Evolutionary conservation across 305 asterid species (phyloP).

Genomic region (Fraxinus paxiana): DNA sequence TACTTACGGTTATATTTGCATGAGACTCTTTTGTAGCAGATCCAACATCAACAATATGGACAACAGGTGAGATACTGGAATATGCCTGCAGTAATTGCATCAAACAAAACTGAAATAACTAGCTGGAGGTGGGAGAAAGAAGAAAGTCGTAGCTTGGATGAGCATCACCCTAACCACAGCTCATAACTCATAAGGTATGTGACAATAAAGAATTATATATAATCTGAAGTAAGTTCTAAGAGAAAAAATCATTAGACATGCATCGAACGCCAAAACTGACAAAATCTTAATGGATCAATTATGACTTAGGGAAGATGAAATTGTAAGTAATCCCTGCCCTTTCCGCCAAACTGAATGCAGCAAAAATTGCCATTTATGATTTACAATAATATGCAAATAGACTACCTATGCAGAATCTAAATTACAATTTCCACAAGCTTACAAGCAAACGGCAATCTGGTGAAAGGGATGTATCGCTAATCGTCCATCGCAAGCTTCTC

Average conservation of each 20-base stretch:
- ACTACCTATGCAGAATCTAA: slow-evolving; percentile 9
- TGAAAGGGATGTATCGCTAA: slow-evolving; percentile 67
- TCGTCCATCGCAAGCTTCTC: slow-evolving; percentile 71
- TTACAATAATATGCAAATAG: background rate
- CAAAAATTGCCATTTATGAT: background rate
- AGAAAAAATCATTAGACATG: background rate
- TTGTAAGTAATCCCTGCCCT: background rate
- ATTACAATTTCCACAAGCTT: slow-evolving; percentile 26
- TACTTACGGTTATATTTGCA: slow-evolving; percentile 78
- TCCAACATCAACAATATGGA: slow-evolving; percentile 86
- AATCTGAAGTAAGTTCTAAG: background rate
- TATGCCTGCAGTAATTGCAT: slow-evolving; percentile 53
- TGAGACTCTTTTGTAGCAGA: slow-evolving; percentile 63
- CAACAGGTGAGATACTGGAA: slow-evolving; percentile 79
- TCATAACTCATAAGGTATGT: background rate
- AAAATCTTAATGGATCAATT: background rate
- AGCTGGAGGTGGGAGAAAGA: slow-evolving; percentile 8
- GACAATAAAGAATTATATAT: background rate
- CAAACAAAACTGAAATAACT: slow-evolving; percentile 18
- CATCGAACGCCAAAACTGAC: background rate
- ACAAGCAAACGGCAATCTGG: slow-evolving; percentile 83
- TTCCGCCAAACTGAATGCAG: background rate
- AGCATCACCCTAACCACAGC: slow-evolving; percentile 1
- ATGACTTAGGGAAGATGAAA: background rate
- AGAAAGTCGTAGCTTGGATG: background rate